A percentile compares a stretch with the other conserved stretches of the same genome.
phyloP scores from a whole-genome alignment of 495 filamentous ascomycete genomes.

The Penicillium cosmopolitanum region DNA sequence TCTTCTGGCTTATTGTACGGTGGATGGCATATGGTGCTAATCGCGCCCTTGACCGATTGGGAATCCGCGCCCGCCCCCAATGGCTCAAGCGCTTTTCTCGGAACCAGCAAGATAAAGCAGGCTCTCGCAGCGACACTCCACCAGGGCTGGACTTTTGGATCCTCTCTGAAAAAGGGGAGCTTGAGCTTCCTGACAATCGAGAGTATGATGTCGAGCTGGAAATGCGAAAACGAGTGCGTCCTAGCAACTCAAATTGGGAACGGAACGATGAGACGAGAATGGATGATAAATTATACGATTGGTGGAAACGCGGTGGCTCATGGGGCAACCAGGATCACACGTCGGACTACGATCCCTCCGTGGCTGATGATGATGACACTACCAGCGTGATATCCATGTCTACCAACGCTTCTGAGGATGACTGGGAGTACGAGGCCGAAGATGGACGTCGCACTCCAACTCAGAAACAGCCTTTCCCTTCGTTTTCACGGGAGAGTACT shows the following conservation, averaged over 20 bases:
- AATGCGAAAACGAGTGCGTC: constrained; percentile 61
- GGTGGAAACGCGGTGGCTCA: constrained; percentile 79
- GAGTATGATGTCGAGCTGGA: constrained; percentile 79
- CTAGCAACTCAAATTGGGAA: constrained; percentile 33
- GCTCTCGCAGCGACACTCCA: constrained; percentile 18
- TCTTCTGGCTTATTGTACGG: constrained; percentile 65
- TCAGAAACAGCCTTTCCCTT: constrained; percentile 47
- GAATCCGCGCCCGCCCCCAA: constrained; percentile 63
- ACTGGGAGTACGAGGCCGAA: constrained; percentile 59
- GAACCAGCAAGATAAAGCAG: constrained; percentile 24
- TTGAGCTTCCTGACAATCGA: constrained; percentile 58
- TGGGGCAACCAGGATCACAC: constrained; percentile 81
- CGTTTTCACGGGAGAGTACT: constrained; percentile 61
- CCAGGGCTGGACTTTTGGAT: constrained; percentile 62
- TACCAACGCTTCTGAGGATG: constrained; percentile 51
- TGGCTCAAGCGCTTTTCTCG: constrained; percentile 56
- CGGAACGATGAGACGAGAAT: constrained; percentile 64
- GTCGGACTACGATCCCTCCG: constrained; percentile 62
- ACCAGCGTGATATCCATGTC: constrained; percentile 76
- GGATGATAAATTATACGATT: constrained; percentile 72
- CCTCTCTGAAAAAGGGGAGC: constrained; percentile 55
- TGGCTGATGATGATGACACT: constrained; percentile 64
- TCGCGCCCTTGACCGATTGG: constrained; percentile 58
- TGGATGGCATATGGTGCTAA: constrained; percentile 60
- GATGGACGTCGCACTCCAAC: constrained; percentile 81